These are phyloP conservation scores for Bolboschoenus planiculmis DNA, from an alignment of 176 grass and related monocot genomes.

Conservation along the genomic window DNA sequence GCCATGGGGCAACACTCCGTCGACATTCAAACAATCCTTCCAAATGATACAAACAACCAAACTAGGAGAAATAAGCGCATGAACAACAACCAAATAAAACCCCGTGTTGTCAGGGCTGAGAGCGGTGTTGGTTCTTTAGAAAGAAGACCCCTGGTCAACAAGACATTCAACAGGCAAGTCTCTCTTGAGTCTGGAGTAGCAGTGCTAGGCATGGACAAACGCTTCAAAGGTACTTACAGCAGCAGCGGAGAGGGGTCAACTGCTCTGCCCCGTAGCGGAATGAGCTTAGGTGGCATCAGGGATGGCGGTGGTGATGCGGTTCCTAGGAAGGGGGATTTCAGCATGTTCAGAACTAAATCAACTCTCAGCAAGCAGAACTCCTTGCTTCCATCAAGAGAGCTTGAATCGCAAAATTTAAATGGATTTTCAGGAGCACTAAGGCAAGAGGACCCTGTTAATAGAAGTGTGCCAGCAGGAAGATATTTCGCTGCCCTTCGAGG, in stretches of 20 bases:
- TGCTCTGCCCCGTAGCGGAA: conserved; percentile 60
- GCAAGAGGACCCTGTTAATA: conserved; percentile 59
- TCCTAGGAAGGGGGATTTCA: conserved; percentile 65
- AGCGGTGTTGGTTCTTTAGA: conserved; percentile 9
- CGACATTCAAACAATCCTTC: conserved; percentile 30
- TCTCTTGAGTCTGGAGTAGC: conserved; percentile 75
- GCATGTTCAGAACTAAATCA: conserved; percentile 92
- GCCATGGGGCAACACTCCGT: conserved; percentile 19
- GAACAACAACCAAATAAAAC: conserved; percentile 41
- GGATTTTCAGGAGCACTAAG: conserved; percentile 18
- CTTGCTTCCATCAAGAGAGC: conserved; percentile 43
- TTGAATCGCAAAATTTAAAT: conserved; percentile 41
- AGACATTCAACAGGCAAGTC: conserved; percentile 60
- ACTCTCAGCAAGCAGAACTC: conserved; percentile 80
- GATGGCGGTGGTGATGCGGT: conserved; percentile 13
- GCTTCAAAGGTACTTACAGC: conserved; percentile 10
- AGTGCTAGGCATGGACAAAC: conserved; percentile 60
- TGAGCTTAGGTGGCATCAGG: conserved; percentile 79
- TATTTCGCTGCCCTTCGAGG: conserved; percentile 96
- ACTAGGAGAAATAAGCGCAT: conserved; percentile 24
- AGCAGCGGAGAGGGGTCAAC: conserved; percentile 23
- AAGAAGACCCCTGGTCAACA: conserved; percentile 32
- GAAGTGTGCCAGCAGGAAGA: conserved; percentile 74
- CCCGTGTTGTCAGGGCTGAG: background rate
- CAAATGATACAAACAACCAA: conserved; percentile 19